These are phyloP conservation scores for Colletotrichum sp. DNA, from an alignment of 2,329 filamentous ascomycete genomes.

Conservation along the genomic window DNA sequence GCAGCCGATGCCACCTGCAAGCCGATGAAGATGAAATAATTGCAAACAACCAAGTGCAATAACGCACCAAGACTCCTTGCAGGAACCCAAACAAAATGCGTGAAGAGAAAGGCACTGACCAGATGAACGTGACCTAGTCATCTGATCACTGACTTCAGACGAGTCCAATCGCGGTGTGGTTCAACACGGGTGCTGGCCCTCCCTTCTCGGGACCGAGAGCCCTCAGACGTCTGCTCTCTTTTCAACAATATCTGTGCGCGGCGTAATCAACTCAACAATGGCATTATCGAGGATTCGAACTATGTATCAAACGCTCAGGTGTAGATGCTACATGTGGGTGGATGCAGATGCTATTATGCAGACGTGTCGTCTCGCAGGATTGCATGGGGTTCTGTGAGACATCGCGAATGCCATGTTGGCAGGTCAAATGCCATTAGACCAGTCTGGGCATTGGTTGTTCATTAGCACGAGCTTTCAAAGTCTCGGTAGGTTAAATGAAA, in stretches of 20 bases:
- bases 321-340: background rate
- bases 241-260: background rate
- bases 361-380: background rate
- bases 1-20: too few relatives aligned
- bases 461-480: background rate
- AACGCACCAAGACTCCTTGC: background rate
- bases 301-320: background rate
- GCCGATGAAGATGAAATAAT: too few relatives aligned
- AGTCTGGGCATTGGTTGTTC: background rate
- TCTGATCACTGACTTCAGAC: background rate
- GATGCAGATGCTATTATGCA: background rate
- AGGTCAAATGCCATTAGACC: background rate
- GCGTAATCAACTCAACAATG: background rate
- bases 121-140: background rate
- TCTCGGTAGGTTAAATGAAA: background rate
- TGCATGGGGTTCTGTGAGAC: background rate
- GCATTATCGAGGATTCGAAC: background rate
- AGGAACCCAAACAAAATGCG: background rate
- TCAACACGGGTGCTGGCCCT: background rate
- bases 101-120: background rate
- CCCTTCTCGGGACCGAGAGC: background rate
- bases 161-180: background rate
- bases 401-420: background rate
- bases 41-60: too few relatives aligned
- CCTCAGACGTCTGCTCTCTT: background rate